Evolutionary conservation across 2,329 filamentous ascomycete species (phyloP).

Genomic region (Penicillium sumatraense): DNA sequence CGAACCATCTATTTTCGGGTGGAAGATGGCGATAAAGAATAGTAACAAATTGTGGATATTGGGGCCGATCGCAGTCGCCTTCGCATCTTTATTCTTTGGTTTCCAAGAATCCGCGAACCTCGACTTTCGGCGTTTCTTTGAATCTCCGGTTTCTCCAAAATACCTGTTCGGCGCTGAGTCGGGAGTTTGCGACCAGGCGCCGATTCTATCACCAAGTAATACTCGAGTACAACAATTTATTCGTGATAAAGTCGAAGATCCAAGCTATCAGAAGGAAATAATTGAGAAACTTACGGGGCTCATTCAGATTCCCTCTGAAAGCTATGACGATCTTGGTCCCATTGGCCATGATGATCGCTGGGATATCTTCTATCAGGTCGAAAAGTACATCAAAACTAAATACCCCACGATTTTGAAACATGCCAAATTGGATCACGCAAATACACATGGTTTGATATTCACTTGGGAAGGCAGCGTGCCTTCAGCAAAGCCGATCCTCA

Average conservation of each 20-base stretch:
- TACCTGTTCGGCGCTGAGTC: background rate
- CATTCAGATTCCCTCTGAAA: conserved; percentile 58
- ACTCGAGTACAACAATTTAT: conserved; percentile 17
- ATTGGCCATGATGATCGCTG: conserved; percentile 60
- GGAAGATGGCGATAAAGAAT: background rate
- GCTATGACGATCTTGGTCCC: conserved; percentile 59
- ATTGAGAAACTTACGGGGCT: conserved; percentile 22
- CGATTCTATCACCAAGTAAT: conserved; percentile 22
- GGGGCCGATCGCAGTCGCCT: background rate
- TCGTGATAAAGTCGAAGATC: conserved; percentile 16
- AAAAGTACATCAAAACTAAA: conserved; percentile 50
- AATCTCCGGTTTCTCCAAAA: background rate
- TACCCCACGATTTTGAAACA: conserved; percentile 56
- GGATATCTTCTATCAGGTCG: conserved; percentile 60
- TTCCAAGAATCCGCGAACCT: background rate
- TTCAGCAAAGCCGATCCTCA: conserved; percentile 55
- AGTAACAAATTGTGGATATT: background rate
- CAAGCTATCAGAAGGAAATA: conserved; percentile 5
- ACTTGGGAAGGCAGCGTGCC: conserved; percentile 52
- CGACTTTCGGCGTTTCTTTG: background rate
- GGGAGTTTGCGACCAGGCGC: conserved; percentile 21
- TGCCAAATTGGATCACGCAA: conserved; percentile 59
- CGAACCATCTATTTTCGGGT: too few species aligned
- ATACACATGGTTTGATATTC: conserved; percentile 55
- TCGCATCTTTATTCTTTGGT: background rate